Base-by-base conservation (phyloP, 2,329 filamentous ascomycete species). In the Cercospora zeina region DNA sequence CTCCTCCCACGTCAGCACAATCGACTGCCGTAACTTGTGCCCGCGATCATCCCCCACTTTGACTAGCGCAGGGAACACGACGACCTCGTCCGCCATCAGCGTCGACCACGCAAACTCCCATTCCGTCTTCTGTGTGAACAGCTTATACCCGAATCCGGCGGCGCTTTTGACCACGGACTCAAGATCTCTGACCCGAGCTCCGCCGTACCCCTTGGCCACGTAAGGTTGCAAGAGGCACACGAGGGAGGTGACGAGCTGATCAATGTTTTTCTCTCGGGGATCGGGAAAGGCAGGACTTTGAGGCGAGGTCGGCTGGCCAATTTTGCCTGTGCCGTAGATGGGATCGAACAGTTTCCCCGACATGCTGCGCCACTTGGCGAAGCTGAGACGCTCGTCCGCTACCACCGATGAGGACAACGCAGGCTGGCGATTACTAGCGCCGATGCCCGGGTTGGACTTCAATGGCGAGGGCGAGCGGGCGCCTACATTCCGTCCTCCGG, bases 81-180 rank as follows among this genome's bases (percentile, higher is more conserved):
- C 62, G 27, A 67, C 36, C 57, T 64, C 64, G 54, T 65, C 62
- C 33, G 36, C 19, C 47, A 58, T 57, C 36, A 64, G 34, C 45
- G 47, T 62, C 34, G 50, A 37, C 67, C 67, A 68, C n/a, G 61
- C 67, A 33, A 69, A 67, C 8, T 59, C 61, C 67, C 67, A 69
- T 37, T 62, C 57, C 21, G 61, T 63, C 13, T 58, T 57, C 54
- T 67, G 64, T 30, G 58, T 58, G 27, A 69, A 67, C 36, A 69
- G 42, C 58, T 59, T 64, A 16, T 57, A 67, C 13, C 63, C 65
- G 30, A 67, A 63, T n/a, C 55, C 53, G 13, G 67, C 65, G 30
- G 61, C 65, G 3, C 31, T 34, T 36, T 53, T 62, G 21, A 67
- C 45, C 45, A 67, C 61, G 37, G 47, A 61, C 51, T 63, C 65